These are phyloP conservation scores for Puccinia novopanici DNA, from an alignment of 1,284 basidiomycete genomes.

Conservation along the genomic window DNA sequence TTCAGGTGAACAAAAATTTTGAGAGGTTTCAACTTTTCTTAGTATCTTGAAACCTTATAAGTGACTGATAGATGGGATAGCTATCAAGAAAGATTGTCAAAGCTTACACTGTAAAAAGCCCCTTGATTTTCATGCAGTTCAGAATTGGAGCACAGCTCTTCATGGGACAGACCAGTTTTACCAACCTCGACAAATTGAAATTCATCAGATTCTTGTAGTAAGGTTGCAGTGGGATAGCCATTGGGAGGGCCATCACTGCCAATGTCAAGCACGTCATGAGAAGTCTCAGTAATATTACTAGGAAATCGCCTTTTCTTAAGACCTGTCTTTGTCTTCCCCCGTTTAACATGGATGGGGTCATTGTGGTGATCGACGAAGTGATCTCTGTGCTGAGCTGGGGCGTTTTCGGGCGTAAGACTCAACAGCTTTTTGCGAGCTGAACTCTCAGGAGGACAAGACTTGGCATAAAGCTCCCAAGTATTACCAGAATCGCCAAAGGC, in stretches of 20 bases:
- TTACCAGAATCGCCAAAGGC: slow-evolving; percentile 39
- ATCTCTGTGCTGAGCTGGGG: slow-evolving; percentile 39
- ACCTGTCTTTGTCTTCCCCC: slow-evolving; percentile 38
- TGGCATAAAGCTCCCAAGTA: slow-evolving; percentile 46
- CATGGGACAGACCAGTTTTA: slow-evolving; percentile 31
- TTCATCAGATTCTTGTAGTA: slow-evolving; percentile 42
- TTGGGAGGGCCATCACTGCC: slow-evolving; percentile 24
- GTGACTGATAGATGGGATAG: neutral
- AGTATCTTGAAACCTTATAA: neutral
- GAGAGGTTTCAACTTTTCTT: slow-evolving; percentile 11
- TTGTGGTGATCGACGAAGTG: slow-evolving; percentile 21
- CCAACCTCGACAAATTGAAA: slow-evolving; percentile 46
- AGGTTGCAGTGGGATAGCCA: slow-evolving; percentile 33
- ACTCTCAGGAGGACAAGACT: slow-evolving; percentile 46
- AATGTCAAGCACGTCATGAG: neutral
- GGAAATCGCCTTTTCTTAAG: slow-evolving; percentile 30
- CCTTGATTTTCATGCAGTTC: slow-evolving; percentile 49
- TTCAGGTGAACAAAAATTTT: neutral
- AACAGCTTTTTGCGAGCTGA: slow-evolving; percentile 42
- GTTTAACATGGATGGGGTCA: slow-evolving; percentile 26
- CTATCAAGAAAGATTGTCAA: neutral
- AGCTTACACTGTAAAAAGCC: slow-evolving; percentile 48
- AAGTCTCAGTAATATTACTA: neutral
- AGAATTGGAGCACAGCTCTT: slow-evolving; percentile 43
- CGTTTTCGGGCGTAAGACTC: slow-evolving; percentile 42